Conservation (phyloP, 768 basidiomycete species). For the Chalciporus piperatus region DNA sequence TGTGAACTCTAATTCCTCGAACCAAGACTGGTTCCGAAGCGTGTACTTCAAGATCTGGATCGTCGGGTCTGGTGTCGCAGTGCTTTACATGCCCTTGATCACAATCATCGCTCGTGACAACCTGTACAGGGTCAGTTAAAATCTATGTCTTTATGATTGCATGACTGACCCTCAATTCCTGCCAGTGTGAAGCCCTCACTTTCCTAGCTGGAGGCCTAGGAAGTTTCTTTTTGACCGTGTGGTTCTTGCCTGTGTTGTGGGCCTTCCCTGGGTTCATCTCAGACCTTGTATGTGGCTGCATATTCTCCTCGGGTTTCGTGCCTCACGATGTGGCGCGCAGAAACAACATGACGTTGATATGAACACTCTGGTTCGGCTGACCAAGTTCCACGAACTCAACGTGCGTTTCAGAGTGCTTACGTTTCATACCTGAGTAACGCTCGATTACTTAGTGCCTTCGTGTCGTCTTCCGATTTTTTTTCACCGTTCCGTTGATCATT, state of each 20-base stretch:
- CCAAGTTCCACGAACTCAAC: constrained; percentile 81
- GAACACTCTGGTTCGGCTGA: constrained; percentile 64
- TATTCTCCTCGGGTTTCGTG: not conserved
- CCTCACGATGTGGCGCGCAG: constrained; percentile 32
- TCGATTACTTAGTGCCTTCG: constrained; percentile 53
- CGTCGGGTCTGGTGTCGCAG: constrained; percentile 56
- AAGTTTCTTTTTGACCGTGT: constrained; percentile 66
- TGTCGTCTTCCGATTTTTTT: constrained; percentile 69
- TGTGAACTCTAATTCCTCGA: constrained; percentile 56
- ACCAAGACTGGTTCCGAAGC: constrained; percentile 77
- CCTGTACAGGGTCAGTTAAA: constrained; percentile 49
- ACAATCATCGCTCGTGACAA: constrained; percentile 61
- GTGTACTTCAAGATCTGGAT: constrained; percentile 74
- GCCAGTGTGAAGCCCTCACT: constrained; percentile 65
- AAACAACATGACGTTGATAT: constrained; percentile 60
- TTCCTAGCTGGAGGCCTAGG: constrained; percentile 70
- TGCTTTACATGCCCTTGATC: constrained; percentile 68
- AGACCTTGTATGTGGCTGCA: constrained; percentile 48
- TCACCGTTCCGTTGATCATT: constrained; percentile 60
- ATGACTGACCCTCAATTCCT: constrained; percentile 12
- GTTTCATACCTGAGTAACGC: not conserved
- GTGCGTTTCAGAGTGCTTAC: constrained; percentile 39
- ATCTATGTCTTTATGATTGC: not conserved
- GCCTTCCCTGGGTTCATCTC: constrained; percentile 64
- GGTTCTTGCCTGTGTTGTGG: constrained; percentile 73